Percentiles rank a stretch among this genome's conserved stretches.
Conservation (phyloP, 176 grass and related monocot genomes). For the Zea mays region DNA sequence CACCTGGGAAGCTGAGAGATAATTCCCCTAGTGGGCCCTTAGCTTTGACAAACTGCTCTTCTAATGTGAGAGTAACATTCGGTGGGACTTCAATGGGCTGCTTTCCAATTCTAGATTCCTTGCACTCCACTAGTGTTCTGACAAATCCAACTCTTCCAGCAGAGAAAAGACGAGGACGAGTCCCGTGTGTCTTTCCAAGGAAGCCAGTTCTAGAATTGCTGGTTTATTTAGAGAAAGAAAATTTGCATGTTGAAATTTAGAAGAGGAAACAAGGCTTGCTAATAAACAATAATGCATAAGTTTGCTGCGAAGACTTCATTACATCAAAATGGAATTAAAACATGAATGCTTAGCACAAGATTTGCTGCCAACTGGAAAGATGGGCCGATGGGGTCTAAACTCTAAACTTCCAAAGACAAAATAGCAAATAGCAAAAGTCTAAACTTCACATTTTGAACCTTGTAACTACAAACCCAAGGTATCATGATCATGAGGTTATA, state of each 20-base stretch:
- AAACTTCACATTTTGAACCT: neutral
- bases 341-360: neutral
- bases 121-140: slow-evolving; percentile 75
- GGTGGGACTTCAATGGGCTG: slow-evolving; percentile 73
- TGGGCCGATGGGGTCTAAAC: neutral
- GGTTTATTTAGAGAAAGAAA: slow-evolving; percentile 40
- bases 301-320: neutral
- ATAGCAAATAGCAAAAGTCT: neutral
- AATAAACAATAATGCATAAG: neutral
- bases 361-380: slow-evolving; percentile 24
- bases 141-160: slow-evolving; percentile 53
- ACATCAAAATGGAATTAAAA: slow-evolving; percentile 1
- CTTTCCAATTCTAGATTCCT: slow-evolving; percentile 97
- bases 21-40: slow-evolving; percentile 89
- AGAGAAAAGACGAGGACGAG: slow-evolving; percentile 40
- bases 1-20: slow-evolving; percentile 68
- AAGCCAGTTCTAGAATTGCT: slow-evolving; percentile 75
- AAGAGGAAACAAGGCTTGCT: neutral
- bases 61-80: slow-evolving; percentile 80
- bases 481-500: neutral
- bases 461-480: neutral
- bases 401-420: neutral
- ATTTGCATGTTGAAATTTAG: neutral
- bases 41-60: slow-evolving; percentile 73
- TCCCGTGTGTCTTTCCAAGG: slow-evolving; percentile 47